Evolutionary conservation across 108 stramenopile genomes (phyloP), one percentile per base, ranked within the genome.

Genomic region (Chaetoceros tenuissimus): DNA sequence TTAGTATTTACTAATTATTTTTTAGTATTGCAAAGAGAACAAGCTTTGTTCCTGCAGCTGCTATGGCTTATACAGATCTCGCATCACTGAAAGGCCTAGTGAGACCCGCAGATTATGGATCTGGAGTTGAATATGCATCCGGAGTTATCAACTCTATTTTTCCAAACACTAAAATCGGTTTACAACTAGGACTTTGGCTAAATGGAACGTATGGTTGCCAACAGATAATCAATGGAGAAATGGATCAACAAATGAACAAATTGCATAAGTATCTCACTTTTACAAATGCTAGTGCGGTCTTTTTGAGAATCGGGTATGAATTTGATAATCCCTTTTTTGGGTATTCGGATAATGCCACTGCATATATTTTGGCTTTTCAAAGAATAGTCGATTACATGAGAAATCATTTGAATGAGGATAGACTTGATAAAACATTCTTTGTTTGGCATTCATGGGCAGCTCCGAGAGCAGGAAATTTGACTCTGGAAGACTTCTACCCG

Each of bases 361-460:
- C 67, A 10, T 91, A 72, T 54, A 59, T 58, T 25, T 53, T 78
- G 48, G 85, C 85, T 25, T 91, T 78, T 67, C 67, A 69, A n/a
- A 69, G 69, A 22, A 64, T 91, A 30, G 85, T 85, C 1, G 8
- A 61, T 8, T 59, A 60, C 19, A 74, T 74, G 52, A 67, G 77
- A 54, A 30, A 57, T 1, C 49, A 60, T 49, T 46, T 77, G 57
- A 31, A 51, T 29, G 28, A 57, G 24, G 23, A 55, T 1, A 60
- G 67, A 25, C 61, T 34, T 67, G 49, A 51, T 0, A 70, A 76
- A 31, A 67, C 82, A 1, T 48, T 67, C 23, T 84, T 85, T 60
- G 83, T 84, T 16, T 91, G 89, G 89, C 89, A 91, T 75, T 91
- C 89, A 13, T 91, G 89, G 89, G 85, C 70, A 43, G 89, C 85